These are phyloP conservation scores for Digitaria exilis DNA, from an alignment of 202 grass and related monocot species.

Conservation along the genomic window DNA sequence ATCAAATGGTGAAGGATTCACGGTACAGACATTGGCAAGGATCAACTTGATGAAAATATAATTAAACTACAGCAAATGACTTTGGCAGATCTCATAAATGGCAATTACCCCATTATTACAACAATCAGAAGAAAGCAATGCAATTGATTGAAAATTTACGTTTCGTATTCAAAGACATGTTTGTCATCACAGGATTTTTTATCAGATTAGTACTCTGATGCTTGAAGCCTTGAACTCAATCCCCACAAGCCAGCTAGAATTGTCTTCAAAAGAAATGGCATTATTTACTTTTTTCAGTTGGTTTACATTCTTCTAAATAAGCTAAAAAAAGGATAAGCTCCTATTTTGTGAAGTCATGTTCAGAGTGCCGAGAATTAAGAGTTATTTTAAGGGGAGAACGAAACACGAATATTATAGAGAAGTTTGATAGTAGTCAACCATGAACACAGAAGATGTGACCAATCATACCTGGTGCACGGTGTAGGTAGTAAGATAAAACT, in stretches of 20 bases:
- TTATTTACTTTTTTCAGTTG: not conserved
- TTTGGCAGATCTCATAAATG: conserved; percentile 1
- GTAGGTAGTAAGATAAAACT: conserved; percentile 95
- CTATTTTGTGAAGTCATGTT: not conserved
- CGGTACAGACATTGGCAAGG: conserved; percentile 14
- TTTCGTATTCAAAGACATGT: not conserved
- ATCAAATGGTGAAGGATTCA: not conserved
- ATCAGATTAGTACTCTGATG: not conserved
- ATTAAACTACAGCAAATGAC: not conserved
- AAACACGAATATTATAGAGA: not conserved
- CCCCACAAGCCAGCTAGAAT: not conserved
- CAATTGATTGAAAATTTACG: not conserved
- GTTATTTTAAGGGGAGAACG: not conserved
- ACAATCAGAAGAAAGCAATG: not conserved
- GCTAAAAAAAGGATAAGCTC: not conserved
- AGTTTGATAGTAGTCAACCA: not conserved
- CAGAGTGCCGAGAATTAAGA: not conserved
- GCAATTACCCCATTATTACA: not conserved
- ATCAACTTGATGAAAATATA: not conserved
- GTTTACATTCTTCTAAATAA: not conserved
- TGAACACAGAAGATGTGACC: not conserved
- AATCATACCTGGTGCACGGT: conserved; percentile 79
- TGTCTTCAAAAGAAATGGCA: not conserved
- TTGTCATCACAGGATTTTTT: conserved; percentile 1
- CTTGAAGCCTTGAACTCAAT: not conserved